Percentiles rank a stretch among this genome's conserved stretches.
phyloP scores from a whole-genome alignment of 257 asterid genomes.

The Coffea eugenioides region DNA sequence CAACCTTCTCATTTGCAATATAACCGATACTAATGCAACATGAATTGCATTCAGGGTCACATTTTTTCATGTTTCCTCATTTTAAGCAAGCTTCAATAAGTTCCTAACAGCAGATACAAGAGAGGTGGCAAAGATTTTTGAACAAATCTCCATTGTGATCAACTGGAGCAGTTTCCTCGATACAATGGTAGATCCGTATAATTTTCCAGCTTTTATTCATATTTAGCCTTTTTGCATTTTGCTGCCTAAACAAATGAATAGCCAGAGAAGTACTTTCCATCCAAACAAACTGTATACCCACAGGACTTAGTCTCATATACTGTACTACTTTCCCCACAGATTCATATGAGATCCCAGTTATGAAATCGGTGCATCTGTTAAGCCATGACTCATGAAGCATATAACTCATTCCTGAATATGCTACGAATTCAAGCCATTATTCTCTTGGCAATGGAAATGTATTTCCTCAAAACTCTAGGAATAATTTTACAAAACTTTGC shows the following conservation, averaged over 20 bases:
- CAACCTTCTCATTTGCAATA: background rate
- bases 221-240: background rate
- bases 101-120: background rate
- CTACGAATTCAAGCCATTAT: background rate
- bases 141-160: background rate
- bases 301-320: too few species aligned
- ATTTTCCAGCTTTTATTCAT: background rate
- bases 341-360: background rate
- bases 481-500: too few species aligned
- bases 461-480: background rate
- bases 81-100: background rate
- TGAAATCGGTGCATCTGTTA: background rate
- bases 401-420: background rate
- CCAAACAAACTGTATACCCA: background rate
- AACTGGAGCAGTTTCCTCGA: background rate
- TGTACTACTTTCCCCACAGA: background rate
- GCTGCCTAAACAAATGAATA: background rate
- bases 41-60: background rate
- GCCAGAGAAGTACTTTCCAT: conserved; percentile 1
- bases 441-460: background rate
- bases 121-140: background rate
- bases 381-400: background rate
- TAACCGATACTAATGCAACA: background rate
- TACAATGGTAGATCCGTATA: background rate
- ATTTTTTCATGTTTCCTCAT: background rate